Evolutionary conservation across 306 rosid species (phyloP), one percentile per base, ranked within the genome.

Genomic region (Sphenostylis stenocarpa): DNA sequence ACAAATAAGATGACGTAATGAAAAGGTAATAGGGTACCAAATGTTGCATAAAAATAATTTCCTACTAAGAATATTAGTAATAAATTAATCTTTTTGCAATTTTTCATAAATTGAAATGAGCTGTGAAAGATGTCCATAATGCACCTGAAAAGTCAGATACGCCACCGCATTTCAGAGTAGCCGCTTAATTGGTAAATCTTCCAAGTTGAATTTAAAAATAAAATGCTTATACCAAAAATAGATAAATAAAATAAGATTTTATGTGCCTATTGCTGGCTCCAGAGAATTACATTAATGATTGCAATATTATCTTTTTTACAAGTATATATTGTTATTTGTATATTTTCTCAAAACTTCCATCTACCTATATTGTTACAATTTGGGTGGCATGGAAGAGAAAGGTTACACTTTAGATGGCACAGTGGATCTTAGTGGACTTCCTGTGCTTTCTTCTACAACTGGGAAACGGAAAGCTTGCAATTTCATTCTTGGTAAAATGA

Each of bases 381-480:
- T 56, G 28, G 20, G 10, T 6, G 23, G 15, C 3, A 90, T 89
- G 92, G 94, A 86, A 80, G 69, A 79, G 26, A 70, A 73, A 80
- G 58, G 75, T 31, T 73, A 73, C 55, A 91, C 93, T 19, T 81
- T 69, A 73, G 95, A 91, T 61, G 95, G 95, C n/a, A 89, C 95
- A 3, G 93, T 89, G 31, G 84, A 91, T 85, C 88, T 89, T 38
- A 78, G 48, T 33, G 97, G 97, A 66, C 70, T 72, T 9, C 89
- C 92, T 5, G 91, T 80, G 33, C 85, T 85, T 52, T 85, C 93
- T 57, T 78, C 90, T 20, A 77, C 52, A 73, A 91, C 95, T 47
- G 95, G 97, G n/a, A 86, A 86, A 84, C 83, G 90, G 91, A 91
- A 76, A 83, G 97, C 97, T 29, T 89, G 93, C 77, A 62, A 78